Evolutionary conservation across 331 rosid species (phyloP), one percentile per base, ranked within the genome.

Genomic region (Dryas integrifolia): DNA sequence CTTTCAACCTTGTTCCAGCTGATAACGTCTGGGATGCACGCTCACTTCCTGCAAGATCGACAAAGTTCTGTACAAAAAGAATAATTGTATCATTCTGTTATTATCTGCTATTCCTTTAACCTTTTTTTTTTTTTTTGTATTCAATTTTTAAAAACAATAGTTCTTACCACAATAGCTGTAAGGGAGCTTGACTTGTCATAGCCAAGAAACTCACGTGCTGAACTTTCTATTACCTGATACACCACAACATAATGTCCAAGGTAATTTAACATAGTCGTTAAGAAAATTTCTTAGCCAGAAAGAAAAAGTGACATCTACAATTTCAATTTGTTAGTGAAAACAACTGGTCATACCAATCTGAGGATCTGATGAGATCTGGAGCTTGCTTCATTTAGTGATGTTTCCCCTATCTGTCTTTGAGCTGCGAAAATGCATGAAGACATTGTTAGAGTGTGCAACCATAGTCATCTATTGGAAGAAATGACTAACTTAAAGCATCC

Each of bases 281-380:
- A 45, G 48, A 14, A 48, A 16, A n/a, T 46, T 72, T 30, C 76
- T 30, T 26, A 30, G 30, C 41, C 56, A 65, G 13, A 45, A 0
- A 9, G 8, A 12, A 69, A 18, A 11, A 4, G 11, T 12, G 56
- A 56, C 9, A 57, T 56, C 44, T 43, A 76, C 30, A 46, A 18
- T 51, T 75, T 13, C n/a, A 65, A 56, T 18, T 40, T 58, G 26
- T 51, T n/a, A 21, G 49, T 5, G 69, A 73, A 73, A 70, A 39
- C 11, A 43, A 47, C n/a, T 39, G 40, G 63, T 38, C 72, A 46
- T 88, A 92, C 99, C 96, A 95, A 69, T 95, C 94, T 86, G 63
- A 95, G 91, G 87, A 95, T 90, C 86, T 92, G 97, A 88, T 95
- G 99, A 69, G 99, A 95, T 87, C 98, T 88, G 77, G 99, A 95